Percentiles rank a stretch among this genome's conserved stretches.
Evolutionary conservation across 768 basidiomycete genomes (phyloP).

Genomic region (Leccinum pellstonianum): DNA sequence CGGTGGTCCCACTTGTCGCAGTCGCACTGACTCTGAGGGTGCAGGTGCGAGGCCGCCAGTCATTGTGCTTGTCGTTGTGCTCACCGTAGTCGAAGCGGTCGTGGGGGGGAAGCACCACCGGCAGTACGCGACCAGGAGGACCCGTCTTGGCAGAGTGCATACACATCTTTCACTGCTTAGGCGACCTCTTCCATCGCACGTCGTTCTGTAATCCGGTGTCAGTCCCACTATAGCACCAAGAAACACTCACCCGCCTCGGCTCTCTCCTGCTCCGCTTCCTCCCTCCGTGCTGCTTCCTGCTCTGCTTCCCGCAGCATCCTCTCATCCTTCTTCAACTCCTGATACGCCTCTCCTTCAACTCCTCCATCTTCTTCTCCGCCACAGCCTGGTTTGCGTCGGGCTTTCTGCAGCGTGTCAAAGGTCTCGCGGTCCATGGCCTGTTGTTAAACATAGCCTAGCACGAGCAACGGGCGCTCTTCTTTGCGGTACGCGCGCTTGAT

Average conservation of each 20-base stretch:
- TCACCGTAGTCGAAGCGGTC: no score
- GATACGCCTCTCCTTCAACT: slow-evolving; percentile 54
- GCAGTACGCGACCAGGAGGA: no score
- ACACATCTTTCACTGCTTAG: slow-evolving; percentile 44
- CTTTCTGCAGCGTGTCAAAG: slow-evolving; percentile 58
- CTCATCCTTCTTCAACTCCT: slow-evolving; percentile 55
- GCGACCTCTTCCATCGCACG: slow-evolving; percentile 60
- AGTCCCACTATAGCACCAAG: no score
- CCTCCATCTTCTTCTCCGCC: slow-evolving; percentile 56
- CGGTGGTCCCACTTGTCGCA: no score
- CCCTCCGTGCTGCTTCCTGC: slow-evolving; percentile 8
- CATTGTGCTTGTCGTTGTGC: no score
- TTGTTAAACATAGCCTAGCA: slow-evolving; percentile 81
- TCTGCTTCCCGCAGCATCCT: slow-evolving; percentile 29
- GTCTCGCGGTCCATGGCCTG: slow-evolving; percentile 71
- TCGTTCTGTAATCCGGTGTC: slow-evolving; percentile 37
- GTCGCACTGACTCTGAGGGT: no score
- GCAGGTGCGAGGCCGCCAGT: no score
- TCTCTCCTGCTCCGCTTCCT: slow-evolving; percentile 36
- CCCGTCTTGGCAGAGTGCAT: no score
- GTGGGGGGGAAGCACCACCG: not conserved
- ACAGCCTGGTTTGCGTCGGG: no score
- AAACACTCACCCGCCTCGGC: slow-evolving; percentile 47
- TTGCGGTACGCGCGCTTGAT: slow-evolving; percentile 84
- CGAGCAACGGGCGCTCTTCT: slow-evolving; percentile 81